A percentile compares a stretch with the other conserved stretches of the same genome.
phyloP scores from a whole-genome alignment of 192 early-diverging fungal species.

The Coemansia sp. region DNA sequence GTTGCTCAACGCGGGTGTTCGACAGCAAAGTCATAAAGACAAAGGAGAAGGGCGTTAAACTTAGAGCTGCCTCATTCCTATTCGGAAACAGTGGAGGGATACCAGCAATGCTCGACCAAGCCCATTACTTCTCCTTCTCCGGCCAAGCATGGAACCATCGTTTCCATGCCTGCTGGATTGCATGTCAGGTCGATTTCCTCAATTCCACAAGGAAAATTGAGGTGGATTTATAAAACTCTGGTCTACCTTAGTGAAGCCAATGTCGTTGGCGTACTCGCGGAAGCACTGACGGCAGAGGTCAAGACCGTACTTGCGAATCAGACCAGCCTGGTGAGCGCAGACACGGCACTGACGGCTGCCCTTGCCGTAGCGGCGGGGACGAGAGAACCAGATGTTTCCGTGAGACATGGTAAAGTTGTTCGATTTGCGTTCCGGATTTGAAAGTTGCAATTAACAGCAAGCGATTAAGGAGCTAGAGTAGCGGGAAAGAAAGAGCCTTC shows the following conservation, averaged over 20 bases:
- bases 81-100: conserved; percentile 27
- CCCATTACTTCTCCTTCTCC: too few species aligned
- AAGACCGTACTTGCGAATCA: conserved; percentile 99
- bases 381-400: conserved; percentile 96
- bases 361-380: conserved; percentile 95
- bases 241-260: conserved; percentile 97
- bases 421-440: conserved; percentile 18
- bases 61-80: conserved; percentile 25
- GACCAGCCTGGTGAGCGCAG: conserved; percentile 98
- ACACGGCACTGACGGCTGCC: conserved; percentile 99
- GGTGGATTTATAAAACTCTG: conserved; percentile 1
- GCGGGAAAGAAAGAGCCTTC: conserved; percentile 29
- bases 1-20: too few species aligned
- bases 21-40: background rate
- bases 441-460: conserved; percentile 20
- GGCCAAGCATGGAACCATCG: background rate
- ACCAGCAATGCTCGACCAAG: conserved; percentile 20
- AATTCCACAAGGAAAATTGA: background rate
- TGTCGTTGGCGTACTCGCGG: conserved; percentile 97
- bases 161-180: background rate
- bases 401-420: conserved; percentile 84
- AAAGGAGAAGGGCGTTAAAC: background rate
- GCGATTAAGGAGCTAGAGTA: conserved; percentile 14
- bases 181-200: conserved; percentile 6
- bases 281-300: conserved; percentile 99